These are phyloP conservation scores for Chytriomyces sp. DNA, from an alignment of 192 early-diverging fungal genomes.

Conservation along the genomic window DNA sequence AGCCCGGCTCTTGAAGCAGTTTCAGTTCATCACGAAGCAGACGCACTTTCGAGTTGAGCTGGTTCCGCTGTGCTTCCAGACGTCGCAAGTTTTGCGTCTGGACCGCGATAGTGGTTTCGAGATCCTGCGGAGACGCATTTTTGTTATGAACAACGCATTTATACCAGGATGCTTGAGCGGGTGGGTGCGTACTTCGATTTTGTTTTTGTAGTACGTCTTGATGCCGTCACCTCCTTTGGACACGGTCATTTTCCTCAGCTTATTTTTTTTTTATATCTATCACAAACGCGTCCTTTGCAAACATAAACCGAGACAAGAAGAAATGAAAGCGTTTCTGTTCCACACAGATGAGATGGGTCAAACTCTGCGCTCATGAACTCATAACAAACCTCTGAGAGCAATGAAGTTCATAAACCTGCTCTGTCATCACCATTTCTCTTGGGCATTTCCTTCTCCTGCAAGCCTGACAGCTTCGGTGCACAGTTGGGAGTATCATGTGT, in stretches of 20 bases:
- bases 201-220: constrained; percentile 58
- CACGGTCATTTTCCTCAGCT: neutral
- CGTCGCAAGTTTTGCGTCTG: constrained; percentile 96
- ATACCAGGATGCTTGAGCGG: neutral
- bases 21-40: constrained; percentile 95
- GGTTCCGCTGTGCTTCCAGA: constrained; percentile 97
- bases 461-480: too few species aligned
- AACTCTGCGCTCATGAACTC: too few species aligned
- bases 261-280: neutral
- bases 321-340: neutral
- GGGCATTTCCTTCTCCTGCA: too few species aligned
- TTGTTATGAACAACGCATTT: neutral
- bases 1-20: constrained; percentile 94
- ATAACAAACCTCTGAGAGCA: too few species aligned
- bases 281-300: neutral
- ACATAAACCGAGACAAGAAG: neutral
- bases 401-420: too few species aligned
- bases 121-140: constrained; percentile 58
- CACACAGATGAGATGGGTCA: neutral
- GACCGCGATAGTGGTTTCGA: constrained; percentile 84
- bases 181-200: constrained; percentile 53
- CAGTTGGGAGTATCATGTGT: too few species aligned
- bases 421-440: too few species aligned
- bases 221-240: constrained; percentile 38
- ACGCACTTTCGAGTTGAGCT: constrained; percentile 96